Evolutionary conservation across 2,329 filamentous ascomycete species (phyloP).

Genomic region (Xylariaceae sp.): DNA sequence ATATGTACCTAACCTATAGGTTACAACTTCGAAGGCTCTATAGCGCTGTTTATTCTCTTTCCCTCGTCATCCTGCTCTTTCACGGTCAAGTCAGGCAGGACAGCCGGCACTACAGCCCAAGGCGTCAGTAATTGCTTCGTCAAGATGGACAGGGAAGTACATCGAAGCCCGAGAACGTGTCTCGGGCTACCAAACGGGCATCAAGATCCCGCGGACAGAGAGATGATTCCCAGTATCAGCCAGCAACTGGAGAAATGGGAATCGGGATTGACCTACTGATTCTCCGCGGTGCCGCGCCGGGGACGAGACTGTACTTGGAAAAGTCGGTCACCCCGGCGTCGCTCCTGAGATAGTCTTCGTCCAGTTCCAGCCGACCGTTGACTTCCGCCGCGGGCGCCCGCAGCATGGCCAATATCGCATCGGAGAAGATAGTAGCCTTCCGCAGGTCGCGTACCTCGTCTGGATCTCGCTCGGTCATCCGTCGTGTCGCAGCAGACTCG

Average conservation of each 20-base stretch:
- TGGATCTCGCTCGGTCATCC: slow-evolving; percentile 18
- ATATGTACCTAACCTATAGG: slow-evolving; percentile 2
- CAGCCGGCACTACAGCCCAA: too few species aligned
- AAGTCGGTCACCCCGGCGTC: slow-evolving; percentile 63
- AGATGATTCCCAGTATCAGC: too few species aligned
- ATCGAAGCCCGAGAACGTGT: too few species aligned
- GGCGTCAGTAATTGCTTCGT: too few species aligned
- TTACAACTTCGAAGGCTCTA: slow-evolving; percentile 31
- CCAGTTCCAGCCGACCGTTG: slow-evolving; percentile 65
- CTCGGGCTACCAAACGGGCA: too few species aligned
- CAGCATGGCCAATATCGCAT: slow-evolving; percentile 69
- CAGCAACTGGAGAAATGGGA: too few species aligned
- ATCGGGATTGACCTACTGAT: too few species aligned
- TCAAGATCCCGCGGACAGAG: too few species aligned
- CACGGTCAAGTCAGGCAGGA: slow-evolving; percentile 63
- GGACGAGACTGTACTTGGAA: slow-evolving; percentile 57
- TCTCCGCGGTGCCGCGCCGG: slow-evolving; percentile 45
- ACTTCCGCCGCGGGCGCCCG: slow-evolving; percentile 49
- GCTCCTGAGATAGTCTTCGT: slow-evolving; percentile 71
- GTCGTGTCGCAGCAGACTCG: slow-evolving; percentile 41
- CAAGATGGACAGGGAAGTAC: too few species aligned
- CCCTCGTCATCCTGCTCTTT: slow-evolving; percentile 77
- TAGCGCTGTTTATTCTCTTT: slow-evolving; percentile 58
- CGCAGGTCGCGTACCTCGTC: slow-evolving; percentile 51
- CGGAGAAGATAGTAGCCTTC: slow-evolving; percentile 67